Evolutionary conservation across 2,329 filamentous ascomycete genomes (phyloP).

Genomic region (Chaetomium olivaceum): DNA sequence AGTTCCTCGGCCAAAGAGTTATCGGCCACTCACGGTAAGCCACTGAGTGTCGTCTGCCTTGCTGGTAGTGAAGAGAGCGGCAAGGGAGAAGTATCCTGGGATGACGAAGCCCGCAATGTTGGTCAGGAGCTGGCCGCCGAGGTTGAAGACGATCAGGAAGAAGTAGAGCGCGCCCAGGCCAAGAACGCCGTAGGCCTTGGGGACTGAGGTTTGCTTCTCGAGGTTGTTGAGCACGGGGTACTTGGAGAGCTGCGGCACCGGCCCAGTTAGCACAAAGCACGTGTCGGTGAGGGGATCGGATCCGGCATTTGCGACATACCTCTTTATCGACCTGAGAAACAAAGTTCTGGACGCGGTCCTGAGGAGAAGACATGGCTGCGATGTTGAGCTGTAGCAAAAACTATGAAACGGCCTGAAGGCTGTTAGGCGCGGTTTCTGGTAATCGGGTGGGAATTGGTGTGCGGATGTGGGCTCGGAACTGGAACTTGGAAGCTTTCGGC

Average conservation of each 20-base stretch:
- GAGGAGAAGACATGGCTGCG: constrained; percentile 67
- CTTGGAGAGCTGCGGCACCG: constrained; percentile 68
- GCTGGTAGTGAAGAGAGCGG: constrained; percentile 69
- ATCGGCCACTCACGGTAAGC: constrained; percentile 60
- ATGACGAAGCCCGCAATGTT: constrained; percentile 83
- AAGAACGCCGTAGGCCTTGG: constrained; percentile 82
- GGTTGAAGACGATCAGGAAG: constrained; percentile 91
- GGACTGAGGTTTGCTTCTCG: constrained; percentile 78
- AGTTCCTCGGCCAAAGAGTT: constrained; percentile 6
- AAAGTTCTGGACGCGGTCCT: constrained; percentile 75
- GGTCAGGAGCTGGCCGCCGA: constrained; percentile 82
- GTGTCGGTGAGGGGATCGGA: constrained; percentile 12
- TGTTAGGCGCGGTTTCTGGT: constrained; percentile 21
- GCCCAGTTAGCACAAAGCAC: constrained; percentile 21
- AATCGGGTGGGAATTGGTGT: constrained; percentile 4
- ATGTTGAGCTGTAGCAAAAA: constrained; percentile 20
- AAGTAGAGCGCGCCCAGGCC: constrained; percentile 79
- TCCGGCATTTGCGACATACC: constrained; percentile 52
- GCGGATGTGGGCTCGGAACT: neutral
- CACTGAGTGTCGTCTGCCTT: constrained; percentile 82
- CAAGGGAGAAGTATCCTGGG: constrained; percentile 80
- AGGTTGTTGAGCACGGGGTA: constrained; percentile 82
- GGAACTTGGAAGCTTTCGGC: constrained; percentile 17
- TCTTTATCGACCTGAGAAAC: constrained; percentile 80
- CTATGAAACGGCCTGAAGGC: constrained; percentile 21